These are phyloP conservation scores for Aspergillus sp. DNA, from an alignment of 2,329 filamentous ascomycete species.

Conservation along the genomic window DNA sequence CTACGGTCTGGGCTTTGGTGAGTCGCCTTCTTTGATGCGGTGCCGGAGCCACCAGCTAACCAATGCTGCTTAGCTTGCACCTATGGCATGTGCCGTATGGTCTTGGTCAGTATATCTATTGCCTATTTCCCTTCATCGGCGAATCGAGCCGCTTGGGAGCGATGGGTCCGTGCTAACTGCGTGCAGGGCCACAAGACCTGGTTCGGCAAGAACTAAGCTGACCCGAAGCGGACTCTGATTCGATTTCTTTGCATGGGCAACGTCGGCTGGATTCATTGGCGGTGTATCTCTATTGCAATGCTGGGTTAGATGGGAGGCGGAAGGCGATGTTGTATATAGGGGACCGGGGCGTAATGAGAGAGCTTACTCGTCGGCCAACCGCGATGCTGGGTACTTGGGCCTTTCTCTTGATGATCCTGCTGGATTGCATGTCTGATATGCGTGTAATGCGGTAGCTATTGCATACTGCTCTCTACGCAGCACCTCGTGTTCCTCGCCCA, in stretches of 20 bases:
- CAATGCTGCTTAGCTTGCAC: conserved; percentile 18
- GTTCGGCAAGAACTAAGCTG: conserved; percentile 33
- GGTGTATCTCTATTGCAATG: conserved; percentile 28
- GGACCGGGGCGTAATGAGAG: conserved; percentile 23
- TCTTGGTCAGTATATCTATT: conserved; percentile 35
- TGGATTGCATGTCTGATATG: too few species aligned
- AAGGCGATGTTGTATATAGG: conserved; percentile 25
- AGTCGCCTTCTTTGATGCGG: conserved; percentile 16
- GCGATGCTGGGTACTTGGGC: too few species aligned
- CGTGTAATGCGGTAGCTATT: too few species aligned
- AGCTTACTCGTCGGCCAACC: too few species aligned
- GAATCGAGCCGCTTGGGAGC: conserved; percentile 14
- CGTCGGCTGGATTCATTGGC: conserved; percentile 14
- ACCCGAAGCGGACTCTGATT: conserved; percentile 6
- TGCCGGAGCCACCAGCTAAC: conserved; percentile 3
- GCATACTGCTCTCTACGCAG: too few species aligned
- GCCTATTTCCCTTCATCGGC: not conserved
- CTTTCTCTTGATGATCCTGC: too few species aligned
- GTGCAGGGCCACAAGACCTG: conserved; percentile 56
- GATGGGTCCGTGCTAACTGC: too few species aligned
- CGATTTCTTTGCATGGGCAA: conserved; percentile 5
- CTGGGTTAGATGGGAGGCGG: conserved; percentile 16
- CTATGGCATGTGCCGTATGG: conserved; percentile 37
- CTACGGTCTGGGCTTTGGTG: conserved; percentile 41
- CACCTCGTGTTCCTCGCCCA: too few species aligned